These are phyloP conservation scores for Cunninghamia lanceolata DNA, from an alignment of 75 land plant species.

Conservation along the genomic window DNA sequence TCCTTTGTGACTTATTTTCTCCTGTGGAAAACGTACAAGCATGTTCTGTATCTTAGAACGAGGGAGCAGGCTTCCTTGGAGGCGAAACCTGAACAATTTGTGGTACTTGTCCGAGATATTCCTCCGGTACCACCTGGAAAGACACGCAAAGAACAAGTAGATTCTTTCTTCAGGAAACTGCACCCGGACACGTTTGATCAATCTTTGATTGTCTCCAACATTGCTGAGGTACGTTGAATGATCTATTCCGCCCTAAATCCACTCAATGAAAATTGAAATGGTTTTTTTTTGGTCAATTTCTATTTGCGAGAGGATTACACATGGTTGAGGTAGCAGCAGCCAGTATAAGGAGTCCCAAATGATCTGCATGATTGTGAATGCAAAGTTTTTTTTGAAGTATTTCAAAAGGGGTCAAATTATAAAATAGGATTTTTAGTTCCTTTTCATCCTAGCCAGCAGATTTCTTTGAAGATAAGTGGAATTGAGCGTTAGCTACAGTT, in stretches of 20 bases:
- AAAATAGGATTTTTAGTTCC: background rate
- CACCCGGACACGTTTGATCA: constrained; percentile 86
- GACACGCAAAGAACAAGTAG: constrained; percentile 74
- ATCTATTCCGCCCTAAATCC: background rate
- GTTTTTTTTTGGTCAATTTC: background rate
- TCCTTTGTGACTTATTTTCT: constrained; percentile 57
- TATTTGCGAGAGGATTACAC: background rate
- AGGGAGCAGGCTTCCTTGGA: constrained; percentile 39
- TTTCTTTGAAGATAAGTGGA: background rate
- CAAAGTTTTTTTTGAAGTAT: background rate
- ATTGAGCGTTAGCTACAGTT: background rate
- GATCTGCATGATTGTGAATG: background rate
- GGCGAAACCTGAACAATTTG: constrained; percentile 62
- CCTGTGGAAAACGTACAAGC: constrained; percentile 80
- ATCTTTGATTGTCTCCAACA: constrained; percentile 63
- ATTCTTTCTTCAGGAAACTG: constrained; percentile 64
- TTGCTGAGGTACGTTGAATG: constrained; percentile 48
- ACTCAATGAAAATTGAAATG: background rate
- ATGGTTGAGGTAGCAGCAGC: background rate
- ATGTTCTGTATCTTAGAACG: constrained; percentile 58
- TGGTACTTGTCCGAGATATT: constrained; percentile 77
- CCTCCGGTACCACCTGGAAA: constrained; percentile 45
- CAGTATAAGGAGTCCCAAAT: background rate
- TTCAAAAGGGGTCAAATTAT: background rate
- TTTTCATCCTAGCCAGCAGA: background rate